These are phyloP conservation scores for Pseudogymnoascus destructans DNA, from an alignment of 2,329 filamentous ascomycete genomes.

Conservation along the genomic window DNA sequence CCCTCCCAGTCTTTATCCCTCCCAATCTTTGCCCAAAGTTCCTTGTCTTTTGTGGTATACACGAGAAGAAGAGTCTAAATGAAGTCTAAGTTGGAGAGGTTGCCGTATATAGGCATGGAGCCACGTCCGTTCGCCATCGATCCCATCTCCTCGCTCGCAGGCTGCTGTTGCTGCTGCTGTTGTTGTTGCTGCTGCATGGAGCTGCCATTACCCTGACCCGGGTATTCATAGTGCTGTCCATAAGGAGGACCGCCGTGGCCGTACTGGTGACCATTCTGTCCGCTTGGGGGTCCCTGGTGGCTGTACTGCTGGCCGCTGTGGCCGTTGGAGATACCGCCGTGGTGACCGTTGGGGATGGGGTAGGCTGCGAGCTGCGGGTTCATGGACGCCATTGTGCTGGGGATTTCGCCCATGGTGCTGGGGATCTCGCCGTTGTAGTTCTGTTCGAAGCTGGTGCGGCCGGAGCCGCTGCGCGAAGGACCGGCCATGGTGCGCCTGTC, in stretches of 20 bases:
- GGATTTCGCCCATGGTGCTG: conserved; percentile 39
- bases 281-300: not conserved
- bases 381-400: conserved; percentile 33
- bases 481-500: conserved; percentile 45
- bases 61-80: conserved; percentile 4
- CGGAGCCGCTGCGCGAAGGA: conserved; percentile 36
- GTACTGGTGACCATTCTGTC: conserved; percentile 17
- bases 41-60: not conserved
- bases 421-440: conserved; percentile 44
- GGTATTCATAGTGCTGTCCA: conserved; percentile 27
- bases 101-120: conserved; percentile 37
- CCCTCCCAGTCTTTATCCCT: not conserved
- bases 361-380: conserved; percentile 48
- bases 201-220: conserved; percentile 24
- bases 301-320: conserved; percentile 2
- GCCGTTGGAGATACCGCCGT: conserved; percentile 29
- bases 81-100: conserved; percentile 8
- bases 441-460: conserved; percentile 34
- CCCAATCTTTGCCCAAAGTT: not conserved
- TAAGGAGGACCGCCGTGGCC: conserved; percentile 41
- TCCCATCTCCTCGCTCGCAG: conserved; percentile 17
- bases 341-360: conserved; percentile 49
- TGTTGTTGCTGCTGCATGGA: conserved; percentile 18
- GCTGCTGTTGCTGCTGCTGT: conserved; percentile 17
- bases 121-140: conserved; percentile 18